phyloP scores from a whole-genome alignment of 2,329 filamentous ascomycete species.

The Fulvia fulva region DNA sequence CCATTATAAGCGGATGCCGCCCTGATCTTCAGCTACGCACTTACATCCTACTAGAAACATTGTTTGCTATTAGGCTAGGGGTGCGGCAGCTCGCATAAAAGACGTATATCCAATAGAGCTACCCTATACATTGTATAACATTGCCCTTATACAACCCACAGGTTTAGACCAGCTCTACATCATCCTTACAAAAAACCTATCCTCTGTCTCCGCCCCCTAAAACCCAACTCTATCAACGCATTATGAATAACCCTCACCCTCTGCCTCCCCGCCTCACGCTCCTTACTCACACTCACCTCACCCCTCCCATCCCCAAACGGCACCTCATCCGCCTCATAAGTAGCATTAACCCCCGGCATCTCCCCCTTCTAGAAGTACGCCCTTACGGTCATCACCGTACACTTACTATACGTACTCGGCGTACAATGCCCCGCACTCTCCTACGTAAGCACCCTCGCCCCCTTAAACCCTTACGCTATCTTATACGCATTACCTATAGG shows the following conservation, averaged over 20 bases:
- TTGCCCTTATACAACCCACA: too few relatives aligned
- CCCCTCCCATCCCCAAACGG: constrained; percentile 19
- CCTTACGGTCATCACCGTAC: constrained; percentile 25
- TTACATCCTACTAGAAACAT: too few relatives aligned
- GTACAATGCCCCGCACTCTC: constrained; percentile 32
- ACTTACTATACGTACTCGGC: constrained; percentile 22
- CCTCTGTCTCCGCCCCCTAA: too few relatives aligned
- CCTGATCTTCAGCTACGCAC: too few relatives aligned
- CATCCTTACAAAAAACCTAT: background rate
- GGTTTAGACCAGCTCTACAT: background rate
- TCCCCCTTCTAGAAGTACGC: constrained; percentile 31
- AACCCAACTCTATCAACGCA: background rate
- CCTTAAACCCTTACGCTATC: constrained; percentile 30
- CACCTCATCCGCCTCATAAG: constrained; percentile 28
- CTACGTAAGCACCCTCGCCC: constrained; percentile 20
- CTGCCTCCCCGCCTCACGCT: background rate
- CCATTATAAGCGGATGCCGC: too few relatives aligned
- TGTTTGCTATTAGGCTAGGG: too few relatives aligned
- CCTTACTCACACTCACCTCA: background rate
- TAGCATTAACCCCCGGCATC: constrained; percentile 25
- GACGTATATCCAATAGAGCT: too few relatives aligned
- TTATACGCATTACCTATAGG: constrained; percentile 27
- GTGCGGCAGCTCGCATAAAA: too few relatives aligned
- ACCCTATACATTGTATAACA: too few relatives aligned
- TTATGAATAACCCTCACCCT: background rate